These are phyloP conservation scores for Mycosphaerella sp. DNA, from an alignment of 2,329 filamentous ascomycete genomes.

Conservation along the genomic window DNA sequence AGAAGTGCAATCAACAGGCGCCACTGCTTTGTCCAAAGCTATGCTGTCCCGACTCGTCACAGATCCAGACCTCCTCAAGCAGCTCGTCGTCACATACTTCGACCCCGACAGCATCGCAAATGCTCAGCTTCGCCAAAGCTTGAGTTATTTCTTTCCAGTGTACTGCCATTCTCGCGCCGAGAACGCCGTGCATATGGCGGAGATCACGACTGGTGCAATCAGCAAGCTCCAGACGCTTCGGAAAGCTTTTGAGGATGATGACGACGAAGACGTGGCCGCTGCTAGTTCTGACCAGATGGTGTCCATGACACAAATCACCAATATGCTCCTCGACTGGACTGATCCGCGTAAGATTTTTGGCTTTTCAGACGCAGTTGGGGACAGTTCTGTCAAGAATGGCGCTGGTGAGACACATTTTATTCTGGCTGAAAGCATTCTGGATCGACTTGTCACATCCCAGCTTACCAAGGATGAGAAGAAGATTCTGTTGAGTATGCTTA, in stretches of 20 bases:
- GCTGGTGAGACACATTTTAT: constrained; percentile 60
- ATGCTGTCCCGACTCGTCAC: constrained; percentile 74
- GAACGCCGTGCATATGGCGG: constrained; percentile 76
- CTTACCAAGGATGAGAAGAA: constrained; percentile 76
- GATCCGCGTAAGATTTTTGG: constrained; percentile 70
- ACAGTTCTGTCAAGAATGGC: constrained; percentile 14
- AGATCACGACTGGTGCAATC: constrained; percentile 66
- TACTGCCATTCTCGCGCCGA: constrained; percentile 81
- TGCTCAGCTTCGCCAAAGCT: constrained; percentile 73
- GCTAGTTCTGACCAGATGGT: constrained; percentile 66
- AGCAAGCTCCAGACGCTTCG: constrained; percentile 54
- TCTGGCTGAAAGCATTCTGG: constrained; percentile 70
- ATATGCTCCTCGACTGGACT: constrained; percentile 89
- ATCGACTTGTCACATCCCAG: constrained; percentile 61
- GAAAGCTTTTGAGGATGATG: constrained; percentile 35
- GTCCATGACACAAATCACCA: constrained; percentile 64
- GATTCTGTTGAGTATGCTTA: constrained; percentile 66
- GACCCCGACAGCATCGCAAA: constrained; percentile 73
- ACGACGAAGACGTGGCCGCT: constrained; percentile 62
- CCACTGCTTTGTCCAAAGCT: constrained; percentile 76
- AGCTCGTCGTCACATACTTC: constrained; percentile 81
- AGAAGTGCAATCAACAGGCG: constrained; percentile 74
- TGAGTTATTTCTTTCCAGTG: constrained; percentile 91
- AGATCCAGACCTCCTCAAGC: constrained; percentile 68
- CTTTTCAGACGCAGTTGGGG: constrained; percentile 26